Percentiles rank a stretch among this genome's conserved stretches.
phyloP scores from a whole-genome alignment of 164 flowering plant species.

The Annona cherimola region DNA sequence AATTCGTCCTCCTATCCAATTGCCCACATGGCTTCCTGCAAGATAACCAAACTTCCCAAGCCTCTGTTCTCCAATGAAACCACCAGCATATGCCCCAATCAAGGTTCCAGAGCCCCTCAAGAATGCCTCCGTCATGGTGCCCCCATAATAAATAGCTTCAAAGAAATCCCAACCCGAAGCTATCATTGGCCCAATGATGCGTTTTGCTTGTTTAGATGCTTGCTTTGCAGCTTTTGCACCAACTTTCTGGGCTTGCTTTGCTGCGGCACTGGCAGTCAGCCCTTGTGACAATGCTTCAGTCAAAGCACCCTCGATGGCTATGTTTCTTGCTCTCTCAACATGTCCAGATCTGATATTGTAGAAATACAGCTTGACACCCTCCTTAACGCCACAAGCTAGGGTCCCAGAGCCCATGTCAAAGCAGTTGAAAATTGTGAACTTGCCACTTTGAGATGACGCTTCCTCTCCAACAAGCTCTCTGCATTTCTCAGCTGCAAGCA shows the following conservation, averaged over 20 bases:
- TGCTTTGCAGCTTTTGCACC: slow-evolving; percentile 88
- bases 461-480: slow-evolving; percentile 73
- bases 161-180: slow-evolving; percentile 96
- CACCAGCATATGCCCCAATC: slow-evolving; percentile 70
- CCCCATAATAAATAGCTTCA: slow-evolving; percentile 85
- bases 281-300: slow-evolving; percentile 72
- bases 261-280: slow-evolving; percentile 56
- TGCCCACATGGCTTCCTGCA: slow-evolving; percentile 80
- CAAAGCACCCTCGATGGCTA: slow-evolving; percentile 63
- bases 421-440: slow-evolving; percentile 61
- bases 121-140: slow-evolving; percentile 78
- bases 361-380: slow-evolving; percentile 43
- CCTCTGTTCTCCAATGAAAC: slow-evolving; percentile 70
- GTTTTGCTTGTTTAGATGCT: slow-evolving; percentile 64
- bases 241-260: slow-evolving; percentile 66
- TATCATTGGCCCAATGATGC: slow-evolving; percentile 83
- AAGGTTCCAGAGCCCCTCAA: slow-evolving; percentile 84
- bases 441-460: slow-evolving; percentile 78
- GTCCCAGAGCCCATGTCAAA: slow-evolving; percentile 43
- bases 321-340: slow-evolving; percentile 58
- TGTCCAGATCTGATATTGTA: slow-evolving; percentile 67
- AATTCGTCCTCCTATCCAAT: slow-evolving; percentile 86
- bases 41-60: slow-evolving; percentile 86
- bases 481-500: slow-evolving; percentile 76
- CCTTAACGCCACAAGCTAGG: slow-evolving; percentile 34